Conservation (phyloP, 345 rosid species). For the Eucalyptus leucophloia region DNA sequence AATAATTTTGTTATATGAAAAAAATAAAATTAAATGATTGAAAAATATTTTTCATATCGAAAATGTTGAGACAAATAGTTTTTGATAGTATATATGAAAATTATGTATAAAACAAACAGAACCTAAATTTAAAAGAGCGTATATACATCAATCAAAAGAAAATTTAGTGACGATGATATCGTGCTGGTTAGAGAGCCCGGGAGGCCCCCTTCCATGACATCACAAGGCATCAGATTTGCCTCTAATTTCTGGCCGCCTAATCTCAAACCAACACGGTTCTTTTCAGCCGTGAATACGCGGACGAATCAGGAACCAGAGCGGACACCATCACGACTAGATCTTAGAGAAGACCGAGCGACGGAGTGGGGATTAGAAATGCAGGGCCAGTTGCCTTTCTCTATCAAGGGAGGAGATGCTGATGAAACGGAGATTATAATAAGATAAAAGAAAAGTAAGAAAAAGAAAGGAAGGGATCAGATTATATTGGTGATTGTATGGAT, state of each 20-base stretch:
- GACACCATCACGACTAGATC: no score
- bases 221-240: neutral
- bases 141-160: neutral
- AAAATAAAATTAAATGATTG: no score
- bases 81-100: no score
- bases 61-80: no score
- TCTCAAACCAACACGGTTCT: neutral
- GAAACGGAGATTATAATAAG: neutral
- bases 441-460: neutral
- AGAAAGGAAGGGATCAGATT: neutral
- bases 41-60: no score
- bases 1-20: no score
- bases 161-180: neutral
- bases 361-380: neutral
- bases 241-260: neutral
- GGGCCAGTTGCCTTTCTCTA: no score
- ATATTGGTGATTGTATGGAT: neutral
- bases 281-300: neutral
- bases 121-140: fast-evolving
- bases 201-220: neutral
- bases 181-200: neutral
- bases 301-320: neutral
- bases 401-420: neutral
- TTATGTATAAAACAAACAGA: fast-evolving
- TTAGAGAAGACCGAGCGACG: neutral